These are phyloP conservation scores for Achlya hypogyna DNA, from an alignment of 352 stramenopile species.

Conservation along the genomic window DNA sequence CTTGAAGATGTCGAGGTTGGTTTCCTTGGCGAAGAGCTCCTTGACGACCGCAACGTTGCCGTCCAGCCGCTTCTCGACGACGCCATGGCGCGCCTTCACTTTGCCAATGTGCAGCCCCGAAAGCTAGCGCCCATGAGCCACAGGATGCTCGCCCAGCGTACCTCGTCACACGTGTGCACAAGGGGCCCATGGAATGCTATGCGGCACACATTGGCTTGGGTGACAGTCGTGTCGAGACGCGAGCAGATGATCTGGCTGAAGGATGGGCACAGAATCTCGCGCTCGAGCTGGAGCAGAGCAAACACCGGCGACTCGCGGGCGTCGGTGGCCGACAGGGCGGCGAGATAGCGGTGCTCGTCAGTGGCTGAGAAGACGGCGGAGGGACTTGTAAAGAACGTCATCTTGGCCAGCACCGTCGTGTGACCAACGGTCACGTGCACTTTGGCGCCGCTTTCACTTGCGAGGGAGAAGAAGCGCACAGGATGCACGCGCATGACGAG, in stretches of 20 bases:
- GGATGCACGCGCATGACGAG: conserved; percentile 44
- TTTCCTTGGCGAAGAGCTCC: conserved; percentile 72
- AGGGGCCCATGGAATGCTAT: conserved; percentile 63
- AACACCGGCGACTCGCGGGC: conserved; percentile 28
- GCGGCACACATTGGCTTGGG: conserved; percentile 42
- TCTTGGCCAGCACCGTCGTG: conserved; percentile 54
- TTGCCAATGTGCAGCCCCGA: conserved; percentile 39
- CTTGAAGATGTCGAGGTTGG: conserved; percentile 56
- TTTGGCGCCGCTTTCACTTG: conserved; percentile 54
- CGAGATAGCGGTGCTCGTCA: conserved; percentile 39
- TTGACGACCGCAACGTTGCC: conserved; percentile 36
- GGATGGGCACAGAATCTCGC: conserved; percentile 44
- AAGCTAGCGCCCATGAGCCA: conserved; percentile 25
- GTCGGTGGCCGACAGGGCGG: conserved; percentile 24
- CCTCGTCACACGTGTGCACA: conserved; percentile 17
- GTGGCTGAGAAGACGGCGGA: conserved; percentile 29
- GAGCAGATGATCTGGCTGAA: conserved; percentile 56
- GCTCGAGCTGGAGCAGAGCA: conserved; percentile 62
- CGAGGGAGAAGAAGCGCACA: conserved; percentile 46
- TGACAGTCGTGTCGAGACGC: conserved; percentile 57
- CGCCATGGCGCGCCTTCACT: conserved; percentile 46
- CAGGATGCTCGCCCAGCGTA: no score
- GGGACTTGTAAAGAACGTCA: conserved; percentile 39
- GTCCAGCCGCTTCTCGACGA: conserved; percentile 45
- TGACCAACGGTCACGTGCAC: conserved; percentile 69